Base-by-base conservation (phyloP, 1,284 basidiomycete genomes). In the Ceratorhiza oryzae-sativae region DNA sequence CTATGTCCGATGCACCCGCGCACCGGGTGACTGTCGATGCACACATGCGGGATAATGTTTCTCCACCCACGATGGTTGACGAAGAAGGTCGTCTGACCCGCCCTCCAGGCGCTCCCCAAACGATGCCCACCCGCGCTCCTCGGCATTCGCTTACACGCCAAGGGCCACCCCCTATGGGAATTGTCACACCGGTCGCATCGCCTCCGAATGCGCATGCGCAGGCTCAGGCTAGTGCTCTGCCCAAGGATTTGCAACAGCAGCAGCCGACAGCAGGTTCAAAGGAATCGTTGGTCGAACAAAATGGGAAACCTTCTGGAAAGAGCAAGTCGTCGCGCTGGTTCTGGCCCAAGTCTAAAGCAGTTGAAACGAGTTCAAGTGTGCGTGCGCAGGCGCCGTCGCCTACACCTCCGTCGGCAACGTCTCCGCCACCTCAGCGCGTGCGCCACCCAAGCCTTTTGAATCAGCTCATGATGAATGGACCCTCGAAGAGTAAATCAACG, bases 11-110 rank as follows among this genome's bases (percentile, higher is more conserved):
- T 34, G 27, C 36, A 42, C 42, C 55, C 34, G 51, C 41, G 18
- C 67, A 59, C 20, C 67, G 67, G 18, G 67, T 56, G 55, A 71
- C 67, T 59, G 18, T 71, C 18, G 67, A 71, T 49, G 67, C 42
- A 12, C 67, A 71, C 34, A n/a, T 49, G 34, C 15, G 63, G 34
- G 63, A 67, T 3, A 36, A 53, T 13, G 42, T 15, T 9, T 41
- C 67, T 36, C 34, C 13, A 15, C 41, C 18, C 30, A 34, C 32
- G 20, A 46, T 58, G 25, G 67, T 71, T 8, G 67, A 71, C 36
- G 67, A 71, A 49, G 67, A 71, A 20, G 67, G 67, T 15, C 49
- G 67, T 13, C 13, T 67, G 23, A 42, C 36, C 42, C 63, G 63
- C 41, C 18, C 25, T 13, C 63, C 49, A n/a, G 65, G 39, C 4